Evolutionary conservation across 805 yeast genomes (phyloP).

Genomic region (Nematodospora valgi): DNA sequence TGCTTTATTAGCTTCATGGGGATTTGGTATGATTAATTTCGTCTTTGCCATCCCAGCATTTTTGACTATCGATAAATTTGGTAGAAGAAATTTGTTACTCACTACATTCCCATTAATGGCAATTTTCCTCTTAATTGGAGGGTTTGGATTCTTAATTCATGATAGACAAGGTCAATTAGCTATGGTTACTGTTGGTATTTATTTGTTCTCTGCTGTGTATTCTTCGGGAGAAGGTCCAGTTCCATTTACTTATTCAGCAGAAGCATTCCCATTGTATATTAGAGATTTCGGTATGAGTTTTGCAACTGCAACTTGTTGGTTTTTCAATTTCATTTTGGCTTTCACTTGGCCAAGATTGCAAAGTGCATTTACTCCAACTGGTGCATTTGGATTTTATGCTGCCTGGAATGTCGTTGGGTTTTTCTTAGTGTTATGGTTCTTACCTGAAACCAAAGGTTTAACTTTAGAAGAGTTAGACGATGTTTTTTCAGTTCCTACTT

Average conservation of each 20-base stretch:
- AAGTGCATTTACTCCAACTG: constrained; percentile 67
- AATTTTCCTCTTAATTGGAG: constrained; percentile 56
- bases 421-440: constrained; percentile 65
- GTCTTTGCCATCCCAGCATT: constrained; percentile 81
- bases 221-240: constrained; percentile 89
- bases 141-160: constrained; percentile 68
- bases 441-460: constrained; percentile 65
- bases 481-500: constrained; percentile 60
- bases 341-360: constrained; percentile 77
- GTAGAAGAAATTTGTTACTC: constrained; percentile 61
- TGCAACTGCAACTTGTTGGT: constrained; percentile 75
- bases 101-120: constrained; percentile 64
- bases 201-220: constrained; percentile 67
- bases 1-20: constrained; percentile 79
- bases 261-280: constrained; percentile 71
- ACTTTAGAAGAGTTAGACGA: constrained; percentile 77
- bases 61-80: constrained; percentile 72
- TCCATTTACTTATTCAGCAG: constrained; percentile 86
- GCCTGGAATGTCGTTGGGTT: constrained; percentile 77
- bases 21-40: constrained; percentile 80
- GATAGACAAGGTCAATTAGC: constrained; percentile 57
- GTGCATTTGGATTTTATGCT: constrained; percentile 88
- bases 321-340: constrained; percentile 66
- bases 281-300: constrained; percentile 79
- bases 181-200: constrained; percentile 64